Evolutionary conservation across 768 basidiomycete species (phyloP).

Genomic region (Rubroboletus pulcherrimus): DNA sequence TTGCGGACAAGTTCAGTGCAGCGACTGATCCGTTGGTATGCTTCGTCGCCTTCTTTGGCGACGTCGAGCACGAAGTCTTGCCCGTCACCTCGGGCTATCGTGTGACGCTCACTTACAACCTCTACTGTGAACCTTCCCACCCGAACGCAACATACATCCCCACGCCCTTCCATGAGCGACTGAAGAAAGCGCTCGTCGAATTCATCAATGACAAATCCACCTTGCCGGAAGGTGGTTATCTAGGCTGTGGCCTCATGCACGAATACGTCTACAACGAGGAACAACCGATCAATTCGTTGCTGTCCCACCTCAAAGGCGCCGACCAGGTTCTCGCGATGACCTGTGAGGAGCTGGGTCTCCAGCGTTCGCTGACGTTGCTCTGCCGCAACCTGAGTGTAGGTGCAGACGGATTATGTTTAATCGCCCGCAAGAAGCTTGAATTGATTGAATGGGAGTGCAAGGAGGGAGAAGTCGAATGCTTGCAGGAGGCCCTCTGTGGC

Average conservation of each 20-base stretch:
- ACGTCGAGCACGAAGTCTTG: constrained; percentile 43
- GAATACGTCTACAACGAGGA: constrained; percentile 21
- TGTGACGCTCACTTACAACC: constrained; percentile 43
- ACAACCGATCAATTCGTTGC: no score
- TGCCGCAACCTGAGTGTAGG: no score
- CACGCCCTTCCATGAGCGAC: background rate
- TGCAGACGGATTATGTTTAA: background rate
- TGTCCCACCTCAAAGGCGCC: background rate
- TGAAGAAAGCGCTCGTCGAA: background rate
- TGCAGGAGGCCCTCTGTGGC: background rate
- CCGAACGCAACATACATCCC: background rate
- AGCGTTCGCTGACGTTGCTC: background rate
- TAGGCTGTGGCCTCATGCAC: constrained; percentile 36
- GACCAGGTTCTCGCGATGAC: background rate
- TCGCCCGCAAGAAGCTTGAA: fast-evolving
- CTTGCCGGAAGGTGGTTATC: constrained; percentile 29
- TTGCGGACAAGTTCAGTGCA: constrained; percentile 17
- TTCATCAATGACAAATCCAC: constrained; percentile 26
- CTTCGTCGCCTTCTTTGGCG: constrained; percentile 41
- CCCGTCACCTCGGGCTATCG: constrained; percentile 39
- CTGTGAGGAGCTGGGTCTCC: background rate
- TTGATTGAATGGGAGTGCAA: background rate
- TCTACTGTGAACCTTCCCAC: constrained; percentile 5
- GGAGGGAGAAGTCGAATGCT: background rate
- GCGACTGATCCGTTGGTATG: constrained; percentile 16